Conservation (phyloP, 2,329 filamentous ascomycete species). For the Monosporascus cannonballus region DNA sequence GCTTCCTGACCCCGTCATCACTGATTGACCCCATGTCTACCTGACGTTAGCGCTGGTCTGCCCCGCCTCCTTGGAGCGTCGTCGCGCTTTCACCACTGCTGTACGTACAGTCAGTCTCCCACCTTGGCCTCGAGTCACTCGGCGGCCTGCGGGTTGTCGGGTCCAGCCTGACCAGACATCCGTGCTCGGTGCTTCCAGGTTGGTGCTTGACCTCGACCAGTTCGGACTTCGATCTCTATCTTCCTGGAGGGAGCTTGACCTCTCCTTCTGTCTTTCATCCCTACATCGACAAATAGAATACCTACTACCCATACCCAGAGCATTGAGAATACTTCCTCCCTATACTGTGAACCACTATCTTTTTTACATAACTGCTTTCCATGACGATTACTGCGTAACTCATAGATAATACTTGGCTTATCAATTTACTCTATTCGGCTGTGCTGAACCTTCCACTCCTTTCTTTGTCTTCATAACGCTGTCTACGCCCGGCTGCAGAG, state of each 20-base stretch:
- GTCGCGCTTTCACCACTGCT: background rate
- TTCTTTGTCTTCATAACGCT: slow-evolving; percentile 4
- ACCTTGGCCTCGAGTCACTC: background rate
- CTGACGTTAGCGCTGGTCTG: background rate
- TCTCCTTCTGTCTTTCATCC: background rate
- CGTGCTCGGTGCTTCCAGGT: background rate
- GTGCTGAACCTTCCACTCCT: slow-evolving; percentile 10
- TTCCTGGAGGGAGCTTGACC: background rate
- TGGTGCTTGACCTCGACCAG: background rate
- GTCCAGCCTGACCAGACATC: background rate
- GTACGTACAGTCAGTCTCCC: background rate
- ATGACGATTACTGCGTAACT: no score
- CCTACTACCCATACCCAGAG: background rate
- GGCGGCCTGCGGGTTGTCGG: background rate
- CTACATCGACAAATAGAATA: background rate
- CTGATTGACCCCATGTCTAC: no score
- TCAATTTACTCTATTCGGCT: slow-evolving; percentile 5
- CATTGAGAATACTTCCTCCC: background rate
- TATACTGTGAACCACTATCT: background rate
- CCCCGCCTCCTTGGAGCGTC: background rate
- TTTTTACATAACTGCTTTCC: background rate
- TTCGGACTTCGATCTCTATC: background rate
- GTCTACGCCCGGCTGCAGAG: slow-evolving; percentile 2
- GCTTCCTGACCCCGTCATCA: no score
- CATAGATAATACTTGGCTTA: background rate